Evolutionary conservation across 2,329 filamentous ascomycete species (phyloP).

Genomic region (Xenoacremonium recifei): DNA sequence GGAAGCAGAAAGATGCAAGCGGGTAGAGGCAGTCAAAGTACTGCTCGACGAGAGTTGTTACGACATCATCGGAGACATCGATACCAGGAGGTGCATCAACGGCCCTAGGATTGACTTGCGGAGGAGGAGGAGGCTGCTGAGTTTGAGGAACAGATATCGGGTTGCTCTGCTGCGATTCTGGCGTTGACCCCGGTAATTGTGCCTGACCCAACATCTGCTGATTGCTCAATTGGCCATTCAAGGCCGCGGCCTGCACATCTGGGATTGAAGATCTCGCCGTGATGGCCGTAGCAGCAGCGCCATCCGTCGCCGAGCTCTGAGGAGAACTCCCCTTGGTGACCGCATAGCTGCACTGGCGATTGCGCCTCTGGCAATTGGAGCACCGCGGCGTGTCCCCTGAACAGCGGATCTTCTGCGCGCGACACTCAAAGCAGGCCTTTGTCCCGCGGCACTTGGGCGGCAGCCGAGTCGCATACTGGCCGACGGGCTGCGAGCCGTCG

Average conservation of each 20-base stretch:
- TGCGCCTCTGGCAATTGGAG: constrained; percentile 23
- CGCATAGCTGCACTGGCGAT: constrained; percentile 20
- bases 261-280: constrained; percentile 9
- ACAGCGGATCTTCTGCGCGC: constrained; percentile 27
- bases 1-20: constrained; percentile 22
- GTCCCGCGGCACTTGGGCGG: constrained; percentile 26
- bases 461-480: constrained; percentile 20
- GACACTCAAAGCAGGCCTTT: constrained; percentile 24
- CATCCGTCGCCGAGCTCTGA: not conserved
- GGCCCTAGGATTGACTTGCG: no score
- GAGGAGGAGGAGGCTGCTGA: constrained; percentile 7
- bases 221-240: not conserved
- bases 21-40: constrained; percentile 25
- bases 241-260: constrained; percentile 8
- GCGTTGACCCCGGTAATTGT: constrained; percentile 10
- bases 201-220: constrained; percentile 6
- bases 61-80: no score
- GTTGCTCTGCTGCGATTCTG: constrained; percentile 12
- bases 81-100: no score
- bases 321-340: constrained; percentile 12
- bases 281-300: not conserved
- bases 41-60: constrained; percentile 14
- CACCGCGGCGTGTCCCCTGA: constrained; percentile 24
- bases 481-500: constrained; percentile 19
- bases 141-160: not conserved